phyloP scores from a whole-genome alignment of 2,329 filamentous ascomycete species.

The Periglandula ipomoeae region DNA sequence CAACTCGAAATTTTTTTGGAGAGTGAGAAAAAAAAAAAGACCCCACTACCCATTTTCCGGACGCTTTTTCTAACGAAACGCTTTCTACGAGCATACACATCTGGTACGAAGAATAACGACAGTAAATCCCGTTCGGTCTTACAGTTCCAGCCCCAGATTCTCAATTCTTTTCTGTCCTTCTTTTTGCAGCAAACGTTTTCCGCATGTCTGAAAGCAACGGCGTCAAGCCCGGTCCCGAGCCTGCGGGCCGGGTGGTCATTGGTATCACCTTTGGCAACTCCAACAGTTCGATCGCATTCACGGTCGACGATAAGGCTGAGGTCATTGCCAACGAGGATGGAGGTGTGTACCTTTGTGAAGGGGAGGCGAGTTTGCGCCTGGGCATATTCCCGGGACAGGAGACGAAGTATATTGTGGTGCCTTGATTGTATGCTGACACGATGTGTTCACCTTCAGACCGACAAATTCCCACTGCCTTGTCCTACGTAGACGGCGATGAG shows the following conservation, averaged over 20 bases:
- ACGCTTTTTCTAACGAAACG: neutral
- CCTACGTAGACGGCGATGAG: constrained; percentile 92
- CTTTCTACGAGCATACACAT: neutral
- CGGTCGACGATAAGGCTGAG: constrained; percentile 86
- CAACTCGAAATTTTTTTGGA: constrained; percentile 13
- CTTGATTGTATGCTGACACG: neutral
- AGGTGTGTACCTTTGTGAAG: constrained; percentile 46
- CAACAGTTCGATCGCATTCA: constrained; percentile 94
- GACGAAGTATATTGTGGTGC: neutral
- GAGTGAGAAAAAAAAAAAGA: constrained; percentile 5
- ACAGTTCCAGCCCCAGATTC: neutral
- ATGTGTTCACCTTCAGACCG: constrained; percentile 52
- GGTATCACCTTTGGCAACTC: constrained; percentile 98
- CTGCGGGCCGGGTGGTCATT: constrained; percentile 62
- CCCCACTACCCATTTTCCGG: constrained; percentile 8
- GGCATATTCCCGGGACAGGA: neutral
- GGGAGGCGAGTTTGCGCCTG: neutral
- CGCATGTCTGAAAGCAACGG: constrained; percentile 39
- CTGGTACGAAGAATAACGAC: neutral
- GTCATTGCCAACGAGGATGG: constrained; percentile 99
- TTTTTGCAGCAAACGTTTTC: constrained; percentile 2
- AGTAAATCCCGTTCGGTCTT: neutral
- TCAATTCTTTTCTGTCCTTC: neutral
- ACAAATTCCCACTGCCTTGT: constrained; percentile 90
- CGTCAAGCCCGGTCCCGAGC: constrained; percentile 36